Evolutionary conservation across 257 asterid species (phyloP), one percentile per base, ranked within the genome.

Genomic region (Datura wrightii): DNA sequence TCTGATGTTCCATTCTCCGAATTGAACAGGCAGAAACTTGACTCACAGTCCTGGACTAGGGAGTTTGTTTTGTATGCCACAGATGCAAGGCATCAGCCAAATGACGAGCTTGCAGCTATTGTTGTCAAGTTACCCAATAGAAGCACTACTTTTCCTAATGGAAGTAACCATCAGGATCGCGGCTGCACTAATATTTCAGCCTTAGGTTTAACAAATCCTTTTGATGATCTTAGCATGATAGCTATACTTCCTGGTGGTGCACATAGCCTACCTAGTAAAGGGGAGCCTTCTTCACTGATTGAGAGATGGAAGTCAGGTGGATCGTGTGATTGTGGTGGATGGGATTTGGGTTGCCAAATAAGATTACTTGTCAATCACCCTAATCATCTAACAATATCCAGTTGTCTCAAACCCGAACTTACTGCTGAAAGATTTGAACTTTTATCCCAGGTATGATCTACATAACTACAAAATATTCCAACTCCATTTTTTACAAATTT

Each of bases 261-360:
- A 71, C 98, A 94, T 66, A 97, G 94, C 85, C 76, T 84, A 44
- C 98, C 97, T 65, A 86, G 88, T 79, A 91, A 91, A 85, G 98
- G 98, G 7, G 95, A 93, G 67, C 95, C 98, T 80, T 93, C 95
- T 56, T 86, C 97, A 7, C 86, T 94, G 53, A 89, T 93, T 24
- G 89, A 90, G 85, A 87, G 98, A 87, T 94, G 98, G 98, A 90
- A 89, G 83, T 83, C 92, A 3, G 97, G 97, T 6, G 98, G 98
- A 82, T 89, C 89, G 0, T 94, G 98, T 56, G 98, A 94, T 83
- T 94, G 98, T 86, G 98, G 98, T 39, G 98, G 98, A 71, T 94
- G 98, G 98, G 98, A 94, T 90, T 67, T 94, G 15, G 98, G 98
- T 54, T 94, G 98, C 86, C 81, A 84, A 81, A 11, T 92, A 87